Conservation (phyloP, 768 basidiomycete genomes). For the Leccinum disarticulatum region DNA sequence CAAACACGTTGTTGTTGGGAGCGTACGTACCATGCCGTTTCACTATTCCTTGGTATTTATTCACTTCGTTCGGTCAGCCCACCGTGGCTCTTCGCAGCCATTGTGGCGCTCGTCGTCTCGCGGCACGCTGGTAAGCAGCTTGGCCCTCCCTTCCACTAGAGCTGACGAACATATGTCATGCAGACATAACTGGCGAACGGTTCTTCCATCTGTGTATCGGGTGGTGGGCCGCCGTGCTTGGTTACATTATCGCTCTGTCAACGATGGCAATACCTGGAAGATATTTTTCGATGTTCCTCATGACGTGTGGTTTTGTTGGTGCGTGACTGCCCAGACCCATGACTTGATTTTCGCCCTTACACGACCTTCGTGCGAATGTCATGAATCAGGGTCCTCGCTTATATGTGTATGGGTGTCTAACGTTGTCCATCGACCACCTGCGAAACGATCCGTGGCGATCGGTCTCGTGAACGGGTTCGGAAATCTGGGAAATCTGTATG, state of each 20-base stretch:
- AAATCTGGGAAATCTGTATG: not conserved
- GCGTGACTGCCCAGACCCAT: not conserved
- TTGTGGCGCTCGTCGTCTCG: constrained; percentile 51
- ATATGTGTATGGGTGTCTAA: constrained; percentile 1
- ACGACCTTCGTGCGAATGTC: not conserved
- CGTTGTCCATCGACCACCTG: not conserved
- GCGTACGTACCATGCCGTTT: constrained; percentile 42
- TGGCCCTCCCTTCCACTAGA: not conserved
- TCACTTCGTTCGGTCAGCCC: constrained; percentile 39
- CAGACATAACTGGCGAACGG: not conserved
- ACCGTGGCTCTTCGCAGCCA: constrained; percentile 57
- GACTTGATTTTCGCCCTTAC: not conserved
- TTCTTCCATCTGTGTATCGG: not conserved
- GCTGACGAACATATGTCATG: not conserved
- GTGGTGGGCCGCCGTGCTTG: not conserved
- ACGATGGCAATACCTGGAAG: not conserved
- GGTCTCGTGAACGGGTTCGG: constrained; percentile 1
- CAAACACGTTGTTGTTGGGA: constrained; percentile 55
- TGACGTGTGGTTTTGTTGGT: not conserved
- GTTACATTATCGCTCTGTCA: not conserved
- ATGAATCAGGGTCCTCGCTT: not conserved
- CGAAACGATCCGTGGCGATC: constrained; percentile 1
- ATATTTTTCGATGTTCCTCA: not conserved
- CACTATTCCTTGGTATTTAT: not conserved
- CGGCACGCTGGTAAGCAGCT: constrained; percentile 48